Base-by-base conservation (phyloP, 345 rosid genomes). In the Leavenworthia alabamica region DNA sequence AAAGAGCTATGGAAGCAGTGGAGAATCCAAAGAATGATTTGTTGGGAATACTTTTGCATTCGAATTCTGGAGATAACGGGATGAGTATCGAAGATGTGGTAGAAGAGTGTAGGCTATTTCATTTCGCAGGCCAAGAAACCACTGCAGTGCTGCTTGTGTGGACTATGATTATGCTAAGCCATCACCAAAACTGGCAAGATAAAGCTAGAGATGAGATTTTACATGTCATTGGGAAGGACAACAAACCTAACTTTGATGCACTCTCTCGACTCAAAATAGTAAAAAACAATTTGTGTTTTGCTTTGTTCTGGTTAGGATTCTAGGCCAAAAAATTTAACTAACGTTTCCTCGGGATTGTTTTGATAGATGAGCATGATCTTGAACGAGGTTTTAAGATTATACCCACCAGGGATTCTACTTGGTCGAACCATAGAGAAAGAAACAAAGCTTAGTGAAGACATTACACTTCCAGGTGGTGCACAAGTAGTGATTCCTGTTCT, bases 81-180 rank as follows among this genome's bases (percentile, higher is more conserved):
- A 71, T 82, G 73, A 82, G 70, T 53, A 54, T 75, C 31, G 52
- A 76, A 14, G 79, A 83, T 31, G 86, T 88, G 50, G 73, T 86
- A 0, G 90, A 83, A 58, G 96, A 89, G 67, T 86, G 90, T 66
- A 83, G 83, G 51, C 44, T 81, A 45, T 83, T 89, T 60, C 79
- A 86, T 72, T 57, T 86, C 4, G 88, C 88, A 5, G 94, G 90
- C 8, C 80, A 83, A 53, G 89, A 86, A 68, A 89, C 90, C 64
- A 84, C 94, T 0, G 74, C 96, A 4, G 71, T 66, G 19, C 59
- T 85, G 54, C 83, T 86, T 7, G 77, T 79, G 41, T 88, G 96
- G 96, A 82, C 88, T 0, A 67, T 81, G 68, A 72, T 89, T 47
- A 60, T 81, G 56, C 64, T 89, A 5, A 75, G 84, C 8, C 63